Evolutionary conservation across 768 basidiomycete genomes (phyloP).

Genomic region (Hysterangium stoloniferum): DNA sequence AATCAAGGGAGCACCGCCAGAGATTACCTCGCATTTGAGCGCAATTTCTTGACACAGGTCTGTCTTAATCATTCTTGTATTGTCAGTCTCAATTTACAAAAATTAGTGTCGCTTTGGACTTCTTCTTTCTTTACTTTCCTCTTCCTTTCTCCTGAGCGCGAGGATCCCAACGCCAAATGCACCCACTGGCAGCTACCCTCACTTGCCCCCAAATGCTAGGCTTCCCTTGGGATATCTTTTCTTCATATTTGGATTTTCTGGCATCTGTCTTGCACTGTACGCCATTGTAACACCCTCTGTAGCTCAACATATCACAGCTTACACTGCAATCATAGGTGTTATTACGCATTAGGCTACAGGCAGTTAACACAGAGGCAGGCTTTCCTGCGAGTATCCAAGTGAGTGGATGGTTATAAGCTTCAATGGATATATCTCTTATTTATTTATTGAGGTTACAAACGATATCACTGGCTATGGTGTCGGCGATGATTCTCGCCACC

Average conservation of each 20-base stretch:
- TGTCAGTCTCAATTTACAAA: background rate
- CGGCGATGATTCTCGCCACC: background rate
- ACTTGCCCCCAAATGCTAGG: background rate
- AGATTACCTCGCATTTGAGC: slow-evolving; percentile 10
- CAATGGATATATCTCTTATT: background rate
- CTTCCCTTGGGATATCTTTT: slow-evolving; percentile 8
- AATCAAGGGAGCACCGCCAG: slow-evolving; percentile 8
- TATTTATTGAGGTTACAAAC: slow-evolving; percentile 2
- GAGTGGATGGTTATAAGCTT: background rate
- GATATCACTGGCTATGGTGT: slow-evolving; percentile 1
- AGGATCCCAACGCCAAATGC: background rate
- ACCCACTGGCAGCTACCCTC: background rate
- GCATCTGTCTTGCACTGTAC: slow-evolving; percentile 10
- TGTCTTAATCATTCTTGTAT: background rate
- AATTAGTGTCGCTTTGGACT: slow-evolving; percentile 9
- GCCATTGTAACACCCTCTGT: background rate
- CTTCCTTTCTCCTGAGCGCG: slow-evolving; percentile 7
- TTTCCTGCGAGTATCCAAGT: slow-evolving; percentile 6
- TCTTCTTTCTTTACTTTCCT: slow-evolving; percentile 9
- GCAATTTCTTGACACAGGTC: slow-evolving; percentile 10
- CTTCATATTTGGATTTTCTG: slow-evolving; percentile 2
- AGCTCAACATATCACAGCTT: background rate
- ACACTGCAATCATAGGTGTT: background rate
- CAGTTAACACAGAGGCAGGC: background rate
- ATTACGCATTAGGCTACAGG: slow-evolving; percentile 1